phyloP scores from a whole-genome alignment of 257 asterid genomes.

The Buddleja alternifolia region DNA sequence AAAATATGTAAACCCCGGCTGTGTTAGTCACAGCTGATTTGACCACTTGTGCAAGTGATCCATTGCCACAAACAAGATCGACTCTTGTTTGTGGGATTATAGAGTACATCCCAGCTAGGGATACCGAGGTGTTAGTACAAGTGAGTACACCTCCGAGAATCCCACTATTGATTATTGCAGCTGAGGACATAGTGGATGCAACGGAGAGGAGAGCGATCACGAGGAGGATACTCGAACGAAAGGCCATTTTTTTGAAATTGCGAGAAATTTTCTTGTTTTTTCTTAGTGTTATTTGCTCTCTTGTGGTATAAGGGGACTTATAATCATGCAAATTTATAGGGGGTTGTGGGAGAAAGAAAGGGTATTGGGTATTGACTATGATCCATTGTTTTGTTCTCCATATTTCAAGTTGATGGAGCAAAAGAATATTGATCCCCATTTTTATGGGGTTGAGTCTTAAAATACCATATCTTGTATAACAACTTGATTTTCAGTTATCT shows the following conservation, averaged over 20 bases:
- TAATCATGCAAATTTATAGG: neutral
- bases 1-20: neutral
- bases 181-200: slow-evolving; percentile 7
- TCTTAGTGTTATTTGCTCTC: neutral
- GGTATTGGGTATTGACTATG: neutral
- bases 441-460: neutral
- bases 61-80: neutral
- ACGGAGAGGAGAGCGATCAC: slow-evolving; percentile 10
- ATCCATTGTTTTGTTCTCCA: neutral
- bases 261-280: no score
- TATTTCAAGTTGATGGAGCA: neutral
- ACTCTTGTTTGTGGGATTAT: slow-evolving; percentile 7
- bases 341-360: neutral
- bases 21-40: neutral
- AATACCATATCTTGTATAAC: neutral
- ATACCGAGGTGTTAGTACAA: neutral
- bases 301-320: neutral
- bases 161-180: neutral
- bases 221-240: neutral
- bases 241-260: slow-evolving; percentile 11
- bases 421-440: neutral
- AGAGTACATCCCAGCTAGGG: neutral
- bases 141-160: slow-evolving; percentile 2
- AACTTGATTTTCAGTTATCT: neutral
- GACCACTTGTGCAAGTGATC: neutral